Percentiles rank a stretch among this genome's conserved stretches.
phyloP scores from a whole-genome alignment of 352 stramenopile species.

The Phytophthora litchii region DNA sequence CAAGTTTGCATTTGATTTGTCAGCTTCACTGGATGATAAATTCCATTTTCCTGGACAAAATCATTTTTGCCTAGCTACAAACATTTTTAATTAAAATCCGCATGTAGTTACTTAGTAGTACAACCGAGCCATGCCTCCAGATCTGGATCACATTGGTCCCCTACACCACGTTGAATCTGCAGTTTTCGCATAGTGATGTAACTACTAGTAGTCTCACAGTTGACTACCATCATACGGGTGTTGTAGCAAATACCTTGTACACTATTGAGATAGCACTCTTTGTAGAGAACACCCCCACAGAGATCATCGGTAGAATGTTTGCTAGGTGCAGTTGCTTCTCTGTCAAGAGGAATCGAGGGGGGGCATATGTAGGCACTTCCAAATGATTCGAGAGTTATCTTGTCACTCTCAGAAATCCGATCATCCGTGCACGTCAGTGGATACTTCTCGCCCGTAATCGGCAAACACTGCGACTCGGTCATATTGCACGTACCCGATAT shows the following conservation, averaged over 20 bases:
- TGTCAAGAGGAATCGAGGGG: slow-evolving; percentile 6
- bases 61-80: no score
- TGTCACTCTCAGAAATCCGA: slow-evolving; percentile 17
- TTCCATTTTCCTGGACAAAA: no score
- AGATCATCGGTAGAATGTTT: slow-evolving; percentile 36
- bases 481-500: slow-evolving; percentile 31
- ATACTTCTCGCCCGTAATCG: slow-evolving; percentile 23
- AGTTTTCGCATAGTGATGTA: slow-evolving; percentile 37
- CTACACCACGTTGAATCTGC: slow-evolving; percentile 39
- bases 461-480: slow-evolving; percentile 30
- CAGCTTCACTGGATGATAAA: no score
- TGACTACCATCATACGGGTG: slow-evolving; percentile 40
- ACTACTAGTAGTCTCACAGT: slow-evolving; percentile 21
- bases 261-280: slow-evolving; percentile 29
- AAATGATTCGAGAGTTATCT: neutral
- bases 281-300: slow-evolving; percentile 37
- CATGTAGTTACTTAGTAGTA: slow-evolving; percentile 22
- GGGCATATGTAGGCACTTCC: slow-evolving; percentile 12
- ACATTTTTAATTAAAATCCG: no score
- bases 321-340: slow-evolving; percentile 21
- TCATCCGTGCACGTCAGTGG: slow-evolving; percentile 22
- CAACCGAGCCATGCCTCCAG: slow-evolving; percentile 49
- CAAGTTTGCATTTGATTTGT: no score
- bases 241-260: slow-evolving; percentile 48
- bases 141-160: slow-evolving; percentile 28